phyloP scores from a whole-genome alignment of 2,329 filamentous ascomycete species.

The Metarhizium humberi region DNA sequence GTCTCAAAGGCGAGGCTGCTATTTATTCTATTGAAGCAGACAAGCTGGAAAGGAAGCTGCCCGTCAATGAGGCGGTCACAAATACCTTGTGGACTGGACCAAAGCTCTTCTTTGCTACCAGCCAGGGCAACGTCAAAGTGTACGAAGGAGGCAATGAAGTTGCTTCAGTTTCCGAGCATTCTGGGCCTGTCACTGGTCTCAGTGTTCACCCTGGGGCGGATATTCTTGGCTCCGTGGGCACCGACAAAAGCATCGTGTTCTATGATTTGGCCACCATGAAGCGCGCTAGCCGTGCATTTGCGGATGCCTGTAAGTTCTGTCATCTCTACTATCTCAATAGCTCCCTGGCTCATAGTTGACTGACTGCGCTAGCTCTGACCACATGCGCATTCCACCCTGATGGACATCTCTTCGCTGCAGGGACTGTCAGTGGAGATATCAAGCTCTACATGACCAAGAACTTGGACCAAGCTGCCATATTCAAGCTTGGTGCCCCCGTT shows the following conservation, averaged over 20 bases:
- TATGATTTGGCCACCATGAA: constrained; percentile 67
- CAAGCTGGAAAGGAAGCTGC: constrained; percentile 56
- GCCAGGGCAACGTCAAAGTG: constrained; percentile 70
- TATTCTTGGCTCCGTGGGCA: constrained; percentile 77
- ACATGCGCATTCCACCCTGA: constrained; percentile 88
- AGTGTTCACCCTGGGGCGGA: constrained; percentile 75
- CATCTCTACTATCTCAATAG: not conserved
- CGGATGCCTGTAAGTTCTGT: constrained; percentile 59
- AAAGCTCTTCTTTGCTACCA: constrained; percentile 63
- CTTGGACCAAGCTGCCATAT: constrained; percentile 66
- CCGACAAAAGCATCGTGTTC: constrained; percentile 86
- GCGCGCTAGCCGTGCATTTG: constrained; percentile 69
- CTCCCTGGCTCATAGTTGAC: not conserved
- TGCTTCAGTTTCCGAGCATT: constrained; percentile 68
- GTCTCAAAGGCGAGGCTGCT: constrained; percentile 62
- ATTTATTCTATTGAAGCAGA: constrained; percentile 66
- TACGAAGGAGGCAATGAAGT: constrained; percentile 63
- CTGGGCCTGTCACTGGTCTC: constrained; percentile 68
- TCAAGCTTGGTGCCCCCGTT: constrained; percentile 59
- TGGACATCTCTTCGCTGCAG: constrained; percentile 84
- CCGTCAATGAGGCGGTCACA: constrained; percentile 60
- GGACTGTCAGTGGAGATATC: constrained; percentile 70
- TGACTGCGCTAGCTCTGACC: constrained; percentile 50
- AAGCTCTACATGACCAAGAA: constrained; percentile 83
- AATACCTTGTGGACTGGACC: constrained; percentile 54